Evolutionary conservation across 2,329 filamentous ascomycete genomes (phyloP).

Genomic region (Xylaria polymorpha): DNA sequence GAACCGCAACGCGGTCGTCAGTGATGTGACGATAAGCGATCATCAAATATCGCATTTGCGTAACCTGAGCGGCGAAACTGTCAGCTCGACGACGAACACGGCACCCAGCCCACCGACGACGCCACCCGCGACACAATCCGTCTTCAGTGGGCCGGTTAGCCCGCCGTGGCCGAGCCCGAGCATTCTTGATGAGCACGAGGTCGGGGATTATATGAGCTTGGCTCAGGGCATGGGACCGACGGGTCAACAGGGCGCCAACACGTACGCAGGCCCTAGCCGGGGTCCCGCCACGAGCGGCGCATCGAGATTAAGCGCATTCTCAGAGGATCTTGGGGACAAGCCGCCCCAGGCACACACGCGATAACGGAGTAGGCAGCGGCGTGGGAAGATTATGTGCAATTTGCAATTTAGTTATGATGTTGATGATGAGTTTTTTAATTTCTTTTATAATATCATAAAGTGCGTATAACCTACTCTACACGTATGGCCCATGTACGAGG

Average conservation of each 20-base stretch:
- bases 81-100: conserved; percentile 49
- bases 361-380: no score
- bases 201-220: conserved; percentile 33
- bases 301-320: conserved; percentile 43
- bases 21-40: conserved; percentile 58
- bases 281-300: conserved; percentile 22
- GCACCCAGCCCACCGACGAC: conserved; percentile 19
- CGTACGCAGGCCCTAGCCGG: background rate
- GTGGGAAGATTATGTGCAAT: background rate
- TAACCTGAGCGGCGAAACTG: conserved; percentile 56
- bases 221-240: conserved; percentile 12
- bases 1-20: conserved; percentile 48
- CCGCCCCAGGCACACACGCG: conserved; percentile 18
- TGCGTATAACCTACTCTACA: no score
- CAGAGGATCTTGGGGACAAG: conserved; percentile 41
- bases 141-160: conserved; percentile 21
- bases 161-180: conserved; percentile 40
- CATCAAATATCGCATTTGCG: conserved; percentile 55
- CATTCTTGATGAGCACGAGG: conserved; percentile 25
- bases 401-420: conserved; percentile 5
- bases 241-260: background rate
- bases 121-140: conserved; percentile 26
- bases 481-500: background rate
- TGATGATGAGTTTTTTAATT: conserved; percentile 2
- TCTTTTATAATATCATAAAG: background rate